Base-by-base conservation (phyloP, 306 rosid species). In the Betula pendula region DNA sequence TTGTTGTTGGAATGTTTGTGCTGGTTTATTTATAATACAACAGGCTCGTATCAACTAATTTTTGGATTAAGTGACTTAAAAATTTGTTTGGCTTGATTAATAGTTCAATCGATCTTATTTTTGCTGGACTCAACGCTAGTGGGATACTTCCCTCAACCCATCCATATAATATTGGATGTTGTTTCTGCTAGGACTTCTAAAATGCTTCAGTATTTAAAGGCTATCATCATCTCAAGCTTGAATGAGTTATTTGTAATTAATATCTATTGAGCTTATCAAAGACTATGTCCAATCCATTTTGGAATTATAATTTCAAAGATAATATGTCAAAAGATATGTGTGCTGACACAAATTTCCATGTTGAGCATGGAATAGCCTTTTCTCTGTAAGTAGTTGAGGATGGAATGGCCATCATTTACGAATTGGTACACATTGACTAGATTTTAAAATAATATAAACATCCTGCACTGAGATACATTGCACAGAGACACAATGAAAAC, bases 141-240 rank as follows among this genome's bases (percentile, higher is more conserved):
- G 68, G 8, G 42, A 60, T 60, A 15, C 42, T 60, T 16, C 62
- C 62, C 8, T 22, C 42, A 60, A 27, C 68, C 20, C 42, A 15
- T 60, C 68, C 17, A 60, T 60, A n/a, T n/a, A n/a, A n/a, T n/a
- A 14, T 60, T 29, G 68, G 68, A 27, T 29, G 33, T 60, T 60
- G 20, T 29, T 59, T 60, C 9, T 60, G 42, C 20, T 50, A 13
- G 49, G 49, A 45, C 49, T 45, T 9, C 20, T 15, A 50, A 17
- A 5, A 50, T 50, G 51, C 65, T 58, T 58, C 3, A 8, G 27
- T 27, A 29, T 15, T 60, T 31, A 29, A 29, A 60, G 43, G 68
- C 42, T 29, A 29, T 60, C 20, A 29, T 27, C 11, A 60, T 60
- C 40, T 60, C 67, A 60, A 60, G 20, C 42, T 60, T 60, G 42